Percentiles rank a stretch among this genome's conserved stretches.
These are phyloP conservation scores for Cladorrhinum sp. DNA, from an alignment of 2,329 filamentous ascomycete species.

Conservation along the genomic window DNA sequence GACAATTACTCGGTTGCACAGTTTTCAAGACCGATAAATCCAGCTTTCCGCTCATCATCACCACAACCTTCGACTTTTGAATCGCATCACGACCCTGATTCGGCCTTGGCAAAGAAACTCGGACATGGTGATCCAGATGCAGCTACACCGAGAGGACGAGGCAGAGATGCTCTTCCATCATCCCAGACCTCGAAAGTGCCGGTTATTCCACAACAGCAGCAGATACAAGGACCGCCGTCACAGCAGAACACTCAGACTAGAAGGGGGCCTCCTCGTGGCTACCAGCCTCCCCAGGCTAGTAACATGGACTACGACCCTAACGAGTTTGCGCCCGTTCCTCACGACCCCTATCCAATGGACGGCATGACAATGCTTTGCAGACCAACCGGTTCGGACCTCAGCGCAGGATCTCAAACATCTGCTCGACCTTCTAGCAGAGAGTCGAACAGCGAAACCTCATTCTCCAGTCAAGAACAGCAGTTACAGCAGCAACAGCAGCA, in stretches of 20 bases:
- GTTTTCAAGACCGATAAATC: slow-evolving; percentile 92
- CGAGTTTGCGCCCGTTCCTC: slow-evolving; percentile 70
- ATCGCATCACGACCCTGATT: slow-evolving; percentile 85
- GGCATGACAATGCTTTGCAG: slow-evolving; percentile 97
- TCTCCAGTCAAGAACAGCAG: slow-evolving; percentile 84
- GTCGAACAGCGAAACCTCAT: slow-evolving; percentile 86
- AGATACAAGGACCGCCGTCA: slow-evolving; percentile 10
- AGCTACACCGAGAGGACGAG: slow-evolving; percentile 44
- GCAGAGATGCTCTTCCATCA: too few species aligned
- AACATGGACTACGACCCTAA: slow-evolving; percentile 45
- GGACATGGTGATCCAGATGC: slow-evolving; percentile 55
- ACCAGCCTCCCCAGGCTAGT: slow-evolving; percentile 26
- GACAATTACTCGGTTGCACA: slow-evolving; percentile 92
- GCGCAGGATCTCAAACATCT: slow-evolving; percentile 51
- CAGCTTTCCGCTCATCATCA: slow-evolving; percentile 91
- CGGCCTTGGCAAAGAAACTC: slow-evolving; percentile 67
- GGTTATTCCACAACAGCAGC: slow-evolving; percentile 18
- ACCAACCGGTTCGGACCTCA: slow-evolving; percentile 37
- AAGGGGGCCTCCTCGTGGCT: slow-evolving; percentile 26
- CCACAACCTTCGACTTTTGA: slow-evolving; percentile 91
- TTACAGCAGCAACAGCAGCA: slow-evolving; percentile 20
- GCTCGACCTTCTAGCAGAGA: slow-evolving; percentile 79
- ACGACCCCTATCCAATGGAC: slow-evolving; percentile 91
- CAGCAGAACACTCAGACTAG: slow-evolving; percentile 17
- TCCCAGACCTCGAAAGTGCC: slow-evolving; percentile 45